Evolutionary conservation across 495 filamentous ascomycete species (phyloP), one percentile per base, ranked within the genome.

Genomic region (Neurospora intermedia): DNA sequence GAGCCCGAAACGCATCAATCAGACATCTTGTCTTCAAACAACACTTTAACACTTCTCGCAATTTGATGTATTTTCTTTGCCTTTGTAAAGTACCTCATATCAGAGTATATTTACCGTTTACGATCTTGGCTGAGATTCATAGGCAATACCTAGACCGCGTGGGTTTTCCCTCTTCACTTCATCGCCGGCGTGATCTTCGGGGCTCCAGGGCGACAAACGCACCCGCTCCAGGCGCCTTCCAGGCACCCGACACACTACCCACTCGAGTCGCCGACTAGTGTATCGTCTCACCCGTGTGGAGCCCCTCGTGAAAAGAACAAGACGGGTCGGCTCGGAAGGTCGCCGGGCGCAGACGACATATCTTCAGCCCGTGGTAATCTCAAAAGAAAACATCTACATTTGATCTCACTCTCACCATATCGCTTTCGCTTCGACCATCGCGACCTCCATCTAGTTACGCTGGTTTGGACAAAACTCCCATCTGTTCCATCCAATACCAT

Each of bases 401-500:
- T 66, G 15, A 66, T 66, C 54, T 38, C 54, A 66, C 35, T 66
- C 27, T 3, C 27, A 15, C 27, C 54, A 66, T 66, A 66, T 66
- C 27, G 54, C 35, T 35, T 66, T 66, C 54, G 46, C 27, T 20
- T 54, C 10, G 46, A 31, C 20, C 48, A 7, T 6, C 48, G 48
- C 20, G 20, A 59, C 48, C 48, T 13, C 48, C 23, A 16, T 66
- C 35, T 66, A 18, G 15, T 38, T 35, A 18, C 54, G 15, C 27
- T 18, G 54, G 2, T 18, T 66, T 38, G 27, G 54, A 7, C 27
- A 66, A 35, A 18, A 35, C 7, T 15, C 35, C 27, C 13, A 35
- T 35, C 54, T 66, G 54, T 66, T 66, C 27, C 23, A 38, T 66
- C 54, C 54, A 27, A 16, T 35, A 43, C 20, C 23, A 80, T 79